Percentiles rank a stretch among this genome's conserved stretches.
Evolutionary conservation across 768 basidiomycete species (phyloP).

Genomic region (Leucogyrophana mollusca): DNA sequence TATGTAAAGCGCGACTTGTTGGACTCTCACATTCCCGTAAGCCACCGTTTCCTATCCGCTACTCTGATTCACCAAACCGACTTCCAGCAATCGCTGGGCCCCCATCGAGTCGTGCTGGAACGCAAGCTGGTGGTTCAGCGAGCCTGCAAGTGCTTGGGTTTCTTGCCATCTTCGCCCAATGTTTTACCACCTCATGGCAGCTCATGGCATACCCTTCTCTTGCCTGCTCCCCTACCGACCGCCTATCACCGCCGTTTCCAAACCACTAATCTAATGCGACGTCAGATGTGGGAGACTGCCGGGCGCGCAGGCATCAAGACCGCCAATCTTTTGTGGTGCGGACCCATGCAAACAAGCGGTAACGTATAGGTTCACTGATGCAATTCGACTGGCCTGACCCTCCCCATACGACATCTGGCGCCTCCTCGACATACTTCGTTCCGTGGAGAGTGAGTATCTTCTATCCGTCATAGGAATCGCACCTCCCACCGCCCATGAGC

Average conservation of each 20-base stretch:
- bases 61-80: background rate
- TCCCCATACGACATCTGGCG: conserved; percentile 62
- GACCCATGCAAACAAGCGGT: too few relatives aligned
- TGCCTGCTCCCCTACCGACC: too few relatives aligned
- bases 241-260: background rate
- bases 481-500: too few relatives aligned
- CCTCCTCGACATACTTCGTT: conserved; percentile 69
- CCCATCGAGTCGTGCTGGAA: conserved; percentile 64
- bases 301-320: conserved; percentile 68
- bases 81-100: conserved; percentile 81
- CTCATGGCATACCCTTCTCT: conserved; percentile 1
- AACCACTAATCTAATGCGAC: background rate
- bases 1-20: conserved; percentile 11
- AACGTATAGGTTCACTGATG: too few relatives aligned
- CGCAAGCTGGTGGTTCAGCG: conserved; percentile 83
- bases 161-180: background rate
- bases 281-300: conserved; percentile 89
- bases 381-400: conserved; percentile 90
- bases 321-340: conserved; percentile 92
- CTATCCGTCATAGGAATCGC: background rate
- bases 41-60: conserved; percentile 26
- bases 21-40: conserved; percentile 91
- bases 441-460: conserved; percentile 63
- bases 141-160: conserved; percentile 62
- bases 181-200: background rate